Evolutionary conservation across 2,329 filamentous ascomycete genomes (phyloP).

Genomic region (Claviceps monticola): DNA sequence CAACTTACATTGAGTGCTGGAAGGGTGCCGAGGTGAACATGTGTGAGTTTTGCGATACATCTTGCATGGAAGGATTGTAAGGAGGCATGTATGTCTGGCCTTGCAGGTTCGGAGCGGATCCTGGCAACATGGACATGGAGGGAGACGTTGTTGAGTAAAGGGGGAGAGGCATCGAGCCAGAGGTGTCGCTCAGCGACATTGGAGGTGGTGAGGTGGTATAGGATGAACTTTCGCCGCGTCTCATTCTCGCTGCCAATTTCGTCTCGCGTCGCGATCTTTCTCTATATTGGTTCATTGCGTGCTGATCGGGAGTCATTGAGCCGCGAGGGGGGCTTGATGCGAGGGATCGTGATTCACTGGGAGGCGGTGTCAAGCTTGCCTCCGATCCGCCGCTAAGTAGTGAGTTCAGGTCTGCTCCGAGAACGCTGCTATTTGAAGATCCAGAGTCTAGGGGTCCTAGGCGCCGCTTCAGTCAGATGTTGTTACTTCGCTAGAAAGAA

Average conservation of each 20-base stretch:
- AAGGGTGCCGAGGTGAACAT: slow-evolving; percentile 19
- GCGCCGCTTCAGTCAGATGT: background rate
- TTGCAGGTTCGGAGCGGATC: slow-evolving; percentile 31
- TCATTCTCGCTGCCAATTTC: slow-evolving; percentile 36
- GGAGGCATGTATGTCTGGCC: slow-evolving; percentile 32
- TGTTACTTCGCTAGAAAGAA: slow-evolving; percentile 4
- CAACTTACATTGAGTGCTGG: slow-evolving; percentile 23
- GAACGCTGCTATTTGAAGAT: slow-evolving; percentile 18
- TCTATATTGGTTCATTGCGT: slow-evolving; percentile 46
- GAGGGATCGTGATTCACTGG: slow-evolving; percentile 34
- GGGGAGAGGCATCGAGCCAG: slow-evolving; percentile 29
- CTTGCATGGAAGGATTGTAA: slow-evolving; percentile 35
- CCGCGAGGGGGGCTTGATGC: slow-evolving; percentile 44
- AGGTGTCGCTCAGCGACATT: slow-evolving; percentile 24
- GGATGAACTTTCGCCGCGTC: slow-evolving; percentile 35
- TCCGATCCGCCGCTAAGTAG: slow-evolving; percentile 31
- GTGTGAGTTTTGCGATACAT: slow-evolving; percentile 24
- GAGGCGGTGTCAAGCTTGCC: slow-evolving; percentile 33
- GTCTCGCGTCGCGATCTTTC: slow-evolving; percentile 45
- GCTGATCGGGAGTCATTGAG: slow-evolving; percentile 43
- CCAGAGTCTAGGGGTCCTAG: slow-evolving; percentile 23
- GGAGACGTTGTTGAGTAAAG: slow-evolving; percentile 36
- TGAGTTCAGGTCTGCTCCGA: slow-evolving; percentile 32
- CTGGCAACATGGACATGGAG: slow-evolving; percentile 36
- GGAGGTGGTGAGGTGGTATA: slow-evolving; percentile 24